phyloP scores from a whole-genome alignment of 331 rosid species.

The Malus hybrid region DNA sequence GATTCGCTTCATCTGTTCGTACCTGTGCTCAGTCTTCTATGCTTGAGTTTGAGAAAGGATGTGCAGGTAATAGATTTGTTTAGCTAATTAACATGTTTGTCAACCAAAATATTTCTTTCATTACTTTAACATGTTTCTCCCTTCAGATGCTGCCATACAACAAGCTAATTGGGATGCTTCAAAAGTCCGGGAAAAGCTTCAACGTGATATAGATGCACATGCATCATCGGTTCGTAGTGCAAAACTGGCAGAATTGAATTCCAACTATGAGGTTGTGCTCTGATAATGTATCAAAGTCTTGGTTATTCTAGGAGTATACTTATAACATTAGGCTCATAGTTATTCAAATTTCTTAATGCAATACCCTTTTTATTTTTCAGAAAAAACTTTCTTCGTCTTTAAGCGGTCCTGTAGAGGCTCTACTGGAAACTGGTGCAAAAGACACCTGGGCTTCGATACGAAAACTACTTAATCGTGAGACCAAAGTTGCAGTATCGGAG shows the following conservation, averaged over 20 bases:
- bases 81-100: neutral
- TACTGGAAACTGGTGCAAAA: no score
- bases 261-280: conserved; percentile 49
- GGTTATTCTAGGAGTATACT: neutral
- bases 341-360: neutral
- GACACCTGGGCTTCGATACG: no score
- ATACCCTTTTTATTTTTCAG: neutral
- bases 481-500: no score
- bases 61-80: conserved; percentile 48
- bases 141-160: conserved; percentile 56
- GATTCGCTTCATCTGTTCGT: conserved; percentile 58
- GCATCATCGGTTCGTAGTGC: conserved; percentile 44
- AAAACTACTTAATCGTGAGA: no score
- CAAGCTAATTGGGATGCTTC: conserved; percentile 68
- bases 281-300: conserved; percentile 3
- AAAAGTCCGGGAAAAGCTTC: conserved; percentile 56
- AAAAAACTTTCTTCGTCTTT: no score
- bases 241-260: conserved; percentile 40
- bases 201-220: conserved; percentile 63
- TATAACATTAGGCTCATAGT: neutral
- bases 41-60: conserved; percentile 57
- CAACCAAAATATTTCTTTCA: neutral
- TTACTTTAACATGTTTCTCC: conserved; percentile 1
- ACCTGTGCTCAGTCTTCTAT: conserved; percentile 31
- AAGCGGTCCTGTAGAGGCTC: no score